phyloP scores from a whole-genome alignment of 306 rosid species.

The Vigna hirtella region DNA sequence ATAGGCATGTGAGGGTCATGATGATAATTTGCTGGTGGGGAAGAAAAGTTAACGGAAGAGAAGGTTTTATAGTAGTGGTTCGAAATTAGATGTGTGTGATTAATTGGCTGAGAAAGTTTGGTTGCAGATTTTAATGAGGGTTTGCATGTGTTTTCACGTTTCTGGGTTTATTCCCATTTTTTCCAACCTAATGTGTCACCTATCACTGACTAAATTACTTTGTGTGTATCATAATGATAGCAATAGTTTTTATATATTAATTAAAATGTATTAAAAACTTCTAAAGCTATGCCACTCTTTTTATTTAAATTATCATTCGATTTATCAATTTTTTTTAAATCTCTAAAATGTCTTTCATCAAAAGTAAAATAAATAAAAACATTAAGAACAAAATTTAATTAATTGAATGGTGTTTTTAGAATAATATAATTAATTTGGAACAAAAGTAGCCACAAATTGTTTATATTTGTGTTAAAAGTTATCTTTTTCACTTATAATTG shows the following conservation, averaged over 20 bases:
- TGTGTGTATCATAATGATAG: no score
- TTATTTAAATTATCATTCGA: no score
- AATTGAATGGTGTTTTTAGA: no score
- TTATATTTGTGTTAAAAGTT: no score
- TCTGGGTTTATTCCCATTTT: background rate
- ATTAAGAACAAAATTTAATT: no score
- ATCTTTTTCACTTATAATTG: no score
- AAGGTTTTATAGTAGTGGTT: background rate
- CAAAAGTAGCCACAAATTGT: no score
- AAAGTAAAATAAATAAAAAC: no score
- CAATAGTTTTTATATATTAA: background rate
- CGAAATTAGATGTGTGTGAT: conserved; percentile 18
- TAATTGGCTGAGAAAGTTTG: conserved; percentile 41
- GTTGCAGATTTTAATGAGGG: conserved; percentile 11
- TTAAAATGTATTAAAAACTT: background rate
- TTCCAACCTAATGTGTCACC: background rate
- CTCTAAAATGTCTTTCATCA: no score
- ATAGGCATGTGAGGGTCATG: background rate
- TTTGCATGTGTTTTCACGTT: conserved; percentile 10
- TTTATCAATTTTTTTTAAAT: no score
- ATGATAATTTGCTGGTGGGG: background rate
- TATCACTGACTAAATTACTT: background rate
- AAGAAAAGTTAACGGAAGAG: background rate
- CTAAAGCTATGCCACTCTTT: no score
- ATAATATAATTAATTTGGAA: no score